phyloP scores from a whole-genome alignment of 2,329 filamentous ascomycete genomes.

The Pseudonectria buxi region DNA sequence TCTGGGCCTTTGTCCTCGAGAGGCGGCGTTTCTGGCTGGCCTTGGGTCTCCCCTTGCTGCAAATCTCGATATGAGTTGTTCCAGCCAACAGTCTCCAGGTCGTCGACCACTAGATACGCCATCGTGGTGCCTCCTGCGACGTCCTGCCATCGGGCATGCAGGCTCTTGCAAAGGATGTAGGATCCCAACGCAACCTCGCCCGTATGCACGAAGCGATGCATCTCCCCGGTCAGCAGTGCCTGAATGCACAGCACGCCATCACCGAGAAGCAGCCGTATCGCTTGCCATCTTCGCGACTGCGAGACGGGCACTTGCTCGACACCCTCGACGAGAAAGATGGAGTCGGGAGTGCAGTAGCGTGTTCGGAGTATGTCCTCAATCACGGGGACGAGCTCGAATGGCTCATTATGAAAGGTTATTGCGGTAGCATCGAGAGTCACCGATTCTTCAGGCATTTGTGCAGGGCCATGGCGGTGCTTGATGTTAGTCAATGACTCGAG shows the following conservation, averaged over 20 bases:
- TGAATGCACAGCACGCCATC: constrained; percentile 51
- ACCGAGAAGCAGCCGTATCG: constrained; percentile 42
- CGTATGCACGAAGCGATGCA: constrained; percentile 42
- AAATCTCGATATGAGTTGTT: constrained; percentile 32
- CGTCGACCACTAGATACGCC: constrained; percentile 40
- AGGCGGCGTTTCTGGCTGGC: background rate
- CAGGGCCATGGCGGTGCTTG: constrained; percentile 7
- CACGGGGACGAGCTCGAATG: constrained; percentile 30
- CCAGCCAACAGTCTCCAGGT: constrained; percentile 42
- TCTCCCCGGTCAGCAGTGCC: constrained; percentile 38
- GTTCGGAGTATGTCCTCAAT: constrained; percentile 44
- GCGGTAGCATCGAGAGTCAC: constrained; percentile 20
- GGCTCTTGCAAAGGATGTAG: constrained; percentile 41
- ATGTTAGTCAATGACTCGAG: no score
- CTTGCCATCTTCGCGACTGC: constrained; percentile 32
- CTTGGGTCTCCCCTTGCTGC: constrained; percentile 5
- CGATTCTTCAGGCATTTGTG: constrained; percentile 17
- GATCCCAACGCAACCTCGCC: constrained; percentile 40
- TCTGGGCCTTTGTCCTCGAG: background rate
- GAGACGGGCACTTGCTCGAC: constrained; percentile 33
- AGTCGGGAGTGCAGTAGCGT: constrained; percentile 38
- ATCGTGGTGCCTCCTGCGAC: constrained; percentile 16
- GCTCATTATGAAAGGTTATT: constrained; percentile 17
- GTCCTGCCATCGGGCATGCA: constrained; percentile 28
- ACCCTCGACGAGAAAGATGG: constrained; percentile 44